Conservation (phyloP, 2,329 filamentous ascomycete genomes). For the Lecanicillium sp. region DNA sequence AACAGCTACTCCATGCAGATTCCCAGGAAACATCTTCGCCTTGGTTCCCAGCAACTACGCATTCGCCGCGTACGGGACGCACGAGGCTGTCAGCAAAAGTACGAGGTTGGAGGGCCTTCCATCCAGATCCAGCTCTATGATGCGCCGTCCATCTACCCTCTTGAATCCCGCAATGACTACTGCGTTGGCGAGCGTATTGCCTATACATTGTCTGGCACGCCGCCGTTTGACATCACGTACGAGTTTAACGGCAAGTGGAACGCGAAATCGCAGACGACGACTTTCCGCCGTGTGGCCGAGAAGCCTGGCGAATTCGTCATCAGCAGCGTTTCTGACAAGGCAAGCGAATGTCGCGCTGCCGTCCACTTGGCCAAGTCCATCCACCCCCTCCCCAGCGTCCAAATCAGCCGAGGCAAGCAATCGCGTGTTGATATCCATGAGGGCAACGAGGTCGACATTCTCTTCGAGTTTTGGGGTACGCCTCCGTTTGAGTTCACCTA, state of each 20-base stretch:
- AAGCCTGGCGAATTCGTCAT: conserved; percentile 83
- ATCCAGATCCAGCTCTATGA: conserved; percentile 92
- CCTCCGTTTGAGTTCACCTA: conserved; percentile 98
- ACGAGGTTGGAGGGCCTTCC: conserved; percentile 61
- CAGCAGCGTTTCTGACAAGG: conserved; percentile 78
- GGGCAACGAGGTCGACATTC: conserved; percentile 85
- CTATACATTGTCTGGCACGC: conserved; percentile 82
- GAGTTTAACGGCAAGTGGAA: conserved; percentile 77
- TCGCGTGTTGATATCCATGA: conserved; percentile 90
- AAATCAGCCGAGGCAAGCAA: conserved; percentile 76
- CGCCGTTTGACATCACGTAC: conserved; percentile 91
- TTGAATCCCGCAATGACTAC: conserved; percentile 80
- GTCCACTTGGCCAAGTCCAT: conserved; percentile 76
- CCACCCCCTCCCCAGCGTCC: conserved; percentile 85
- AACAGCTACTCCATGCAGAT: conserved; percentile 74
- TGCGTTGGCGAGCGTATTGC: conserved; percentile 93
- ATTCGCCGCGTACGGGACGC: conserved; percentile 87
- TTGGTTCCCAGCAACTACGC: conserved; percentile 82
- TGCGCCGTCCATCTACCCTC: conserved; percentile 79
- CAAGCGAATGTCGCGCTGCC: conserved; percentile 76
- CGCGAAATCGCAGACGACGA: conserved; percentile 70
- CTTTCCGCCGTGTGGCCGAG: conserved; percentile 89
- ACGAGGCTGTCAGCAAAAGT: conserved; percentile 75
- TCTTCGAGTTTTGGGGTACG: conserved; percentile 92
- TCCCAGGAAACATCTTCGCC: conserved; percentile 73